Evolutionary conservation across 345 rosid genomes (phyloP).

Genomic region (Hirschfeldia incana): DNA sequence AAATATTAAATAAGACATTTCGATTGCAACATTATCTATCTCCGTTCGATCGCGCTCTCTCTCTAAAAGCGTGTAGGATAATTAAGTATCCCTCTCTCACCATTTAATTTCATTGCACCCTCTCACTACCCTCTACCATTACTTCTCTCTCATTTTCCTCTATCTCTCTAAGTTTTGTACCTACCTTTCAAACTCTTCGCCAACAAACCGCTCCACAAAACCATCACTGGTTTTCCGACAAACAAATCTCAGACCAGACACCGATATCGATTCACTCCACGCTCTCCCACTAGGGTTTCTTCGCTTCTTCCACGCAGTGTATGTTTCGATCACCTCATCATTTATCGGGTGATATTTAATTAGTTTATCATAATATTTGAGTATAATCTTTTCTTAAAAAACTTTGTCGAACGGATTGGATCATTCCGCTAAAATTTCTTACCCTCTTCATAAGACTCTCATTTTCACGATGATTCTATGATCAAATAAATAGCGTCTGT

Average conservation of each 20-base stretch:
- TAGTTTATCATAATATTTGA: background rate
- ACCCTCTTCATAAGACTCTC: conserved; percentile 17
- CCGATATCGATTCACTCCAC: background rate
- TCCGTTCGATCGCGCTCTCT: background rate
- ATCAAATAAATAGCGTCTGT: conserved; percentile 2
- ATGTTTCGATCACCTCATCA: conserved; percentile 8
- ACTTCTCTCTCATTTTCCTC: background rate
- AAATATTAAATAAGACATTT: background rate
- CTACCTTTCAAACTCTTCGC: conserved; percentile 38
- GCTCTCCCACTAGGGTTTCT: conserved; percentile 11
- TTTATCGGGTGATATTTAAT: background rate
- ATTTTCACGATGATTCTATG: conserved; percentile 15
- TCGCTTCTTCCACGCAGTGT: conserved; percentile 12
- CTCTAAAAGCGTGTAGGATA: conserved; percentile 35
- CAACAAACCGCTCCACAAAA: conserved; percentile 10
- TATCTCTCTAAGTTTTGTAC: conserved; percentile 28
- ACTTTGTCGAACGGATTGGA: background rate
- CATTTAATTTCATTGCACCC: conserved; percentile 40
- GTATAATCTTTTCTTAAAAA: background rate
- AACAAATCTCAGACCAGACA: conserved; percentile 16
- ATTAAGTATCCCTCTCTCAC: conserved; percentile 40
- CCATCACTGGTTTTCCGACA: conserved; percentile 23
- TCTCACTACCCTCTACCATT: conserved; percentile 33
- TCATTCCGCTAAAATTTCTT: background rate
- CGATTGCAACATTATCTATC: conserved; percentile 7